Base-by-base conservation (phyloP, 345 rosid species). In the Clarkia xantiana region DNA sequence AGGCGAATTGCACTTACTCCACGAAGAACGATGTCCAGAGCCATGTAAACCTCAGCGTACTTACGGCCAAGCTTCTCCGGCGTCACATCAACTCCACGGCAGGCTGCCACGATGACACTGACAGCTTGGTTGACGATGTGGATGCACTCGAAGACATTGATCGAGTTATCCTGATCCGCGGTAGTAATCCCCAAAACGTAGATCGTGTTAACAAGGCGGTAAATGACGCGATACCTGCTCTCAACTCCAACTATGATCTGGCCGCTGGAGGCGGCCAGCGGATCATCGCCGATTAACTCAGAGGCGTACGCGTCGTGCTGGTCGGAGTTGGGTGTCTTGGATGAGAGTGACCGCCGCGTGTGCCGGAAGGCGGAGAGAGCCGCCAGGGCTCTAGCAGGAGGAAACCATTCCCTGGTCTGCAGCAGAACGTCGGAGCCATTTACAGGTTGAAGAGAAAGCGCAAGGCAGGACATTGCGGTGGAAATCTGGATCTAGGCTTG, bases 11-110 rank as follows among this genome's bases (percentile, higher is more conserved):
- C 72, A 60, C 96, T 87, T 20, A 80, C 96, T 10, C 99, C 96
- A 2, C 95, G 89, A 15, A 91, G 68, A 16, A 91, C 99, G 16
- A 91, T 91, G 45, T 91, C 96, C 16, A 91, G 71, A 8, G 99
- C 99, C 96, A 91, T 91, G 63, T 91, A 91, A 53, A 82, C 78
- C 81, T 91, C 99, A 1, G 96, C 95, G 52, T 91, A 91, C 54
- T 84, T 91, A 22, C 90, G 67, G 57, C 71, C 73, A 39, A 91
- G 80, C 75, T 91, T 91, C 69, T 86, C 99, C 3, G 96, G 95
- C n/a, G 94, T 87, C 39, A 91, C 99, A 17, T 84, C 99, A 4
- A 91, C 95, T 42, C 99, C 99, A n/a, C 96, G 94, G 67, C 99
- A 91, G 39, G 96, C 96, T 4, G 99, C 71, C 8, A 91, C 95